Conservation (phyloP, 192 early-diverging fungal genomes). For the Globomyces pollinis-pini region DNA sequence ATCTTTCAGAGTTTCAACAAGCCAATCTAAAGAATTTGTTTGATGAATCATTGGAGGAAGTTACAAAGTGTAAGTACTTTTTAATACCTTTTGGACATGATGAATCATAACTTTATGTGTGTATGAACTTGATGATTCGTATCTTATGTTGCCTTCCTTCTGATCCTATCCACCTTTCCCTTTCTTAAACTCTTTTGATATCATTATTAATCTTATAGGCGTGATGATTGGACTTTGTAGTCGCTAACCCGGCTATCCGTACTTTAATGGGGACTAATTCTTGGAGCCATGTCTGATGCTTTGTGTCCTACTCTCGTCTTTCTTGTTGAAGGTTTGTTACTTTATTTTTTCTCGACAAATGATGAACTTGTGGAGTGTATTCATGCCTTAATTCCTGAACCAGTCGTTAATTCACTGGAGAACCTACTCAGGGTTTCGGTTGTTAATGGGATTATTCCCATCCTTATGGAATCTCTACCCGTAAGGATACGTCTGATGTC, state of each 20-base stretch:
- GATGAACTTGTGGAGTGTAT: neutral
- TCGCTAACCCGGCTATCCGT: too few species aligned
- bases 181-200: neutral
- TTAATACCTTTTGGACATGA: neutral
- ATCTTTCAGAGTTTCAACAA: neutral
- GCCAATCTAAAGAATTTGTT: neutral
- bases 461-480: neutral
- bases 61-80: neutral
- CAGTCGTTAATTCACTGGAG: neutral
- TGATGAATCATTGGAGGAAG: neutral
- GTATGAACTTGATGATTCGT: neutral
- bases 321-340: too few species aligned
- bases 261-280: neutral
- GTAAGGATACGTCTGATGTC: neutral
- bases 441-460: neutral
- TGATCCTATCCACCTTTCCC: neutral
- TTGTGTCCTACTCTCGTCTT: too few species aligned
- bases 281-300: constrained; percentile 2
- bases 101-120: neutral
- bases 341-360: neutral
- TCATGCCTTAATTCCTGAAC: neutral
- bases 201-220: neutral
- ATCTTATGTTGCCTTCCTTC: constrained; percentile 6
- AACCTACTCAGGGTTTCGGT: neutral
- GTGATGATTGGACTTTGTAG: too few species aligned